A percentile compares a stretch with the other conserved stretches of the same genome.
Conservation (phyloP, 306 rosid genomes). For the Lablab purpureus region DNA sequence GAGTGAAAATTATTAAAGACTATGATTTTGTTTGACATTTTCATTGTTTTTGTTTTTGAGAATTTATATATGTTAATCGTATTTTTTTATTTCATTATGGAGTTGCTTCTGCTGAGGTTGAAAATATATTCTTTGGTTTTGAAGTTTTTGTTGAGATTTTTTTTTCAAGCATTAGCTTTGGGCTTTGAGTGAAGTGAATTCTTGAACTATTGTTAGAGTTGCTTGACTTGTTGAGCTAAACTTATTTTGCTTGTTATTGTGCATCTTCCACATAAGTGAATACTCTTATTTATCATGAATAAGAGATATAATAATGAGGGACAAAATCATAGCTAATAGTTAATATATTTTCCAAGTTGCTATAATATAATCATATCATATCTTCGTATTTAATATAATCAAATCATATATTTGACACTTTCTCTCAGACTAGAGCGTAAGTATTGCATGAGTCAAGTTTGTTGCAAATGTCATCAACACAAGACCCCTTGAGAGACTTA, state of each 20-base stretch:
- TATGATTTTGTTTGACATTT: not conserved
- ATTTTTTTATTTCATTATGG: not conserved
- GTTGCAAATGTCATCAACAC: no score
- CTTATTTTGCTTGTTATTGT: not conserved
- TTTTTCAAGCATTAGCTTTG: conserved; percentile 14
- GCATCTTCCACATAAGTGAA: no score
- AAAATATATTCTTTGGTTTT: not conserved
- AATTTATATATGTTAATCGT: not conserved
- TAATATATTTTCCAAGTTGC: no score
- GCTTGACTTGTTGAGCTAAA: not conserved
- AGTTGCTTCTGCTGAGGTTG: not conserved
- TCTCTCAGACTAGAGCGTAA: no score
- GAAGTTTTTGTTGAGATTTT: conserved; percentile 7
- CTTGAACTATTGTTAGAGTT: conserved; percentile 23
- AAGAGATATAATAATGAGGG: no score
- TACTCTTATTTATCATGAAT: no score
- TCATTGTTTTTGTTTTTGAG: not conserved
- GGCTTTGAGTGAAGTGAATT: not conserved
- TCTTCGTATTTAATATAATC: no score
- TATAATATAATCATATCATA: no score
- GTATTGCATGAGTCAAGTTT: no score
- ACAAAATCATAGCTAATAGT: no score
- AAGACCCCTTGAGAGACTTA: no score
- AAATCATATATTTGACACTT: no score
- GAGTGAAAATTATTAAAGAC: not conserved